Evolutionary conservation across 305 asterid species (phyloP).

Genomic region (Coffea humblotiana): DNA sequence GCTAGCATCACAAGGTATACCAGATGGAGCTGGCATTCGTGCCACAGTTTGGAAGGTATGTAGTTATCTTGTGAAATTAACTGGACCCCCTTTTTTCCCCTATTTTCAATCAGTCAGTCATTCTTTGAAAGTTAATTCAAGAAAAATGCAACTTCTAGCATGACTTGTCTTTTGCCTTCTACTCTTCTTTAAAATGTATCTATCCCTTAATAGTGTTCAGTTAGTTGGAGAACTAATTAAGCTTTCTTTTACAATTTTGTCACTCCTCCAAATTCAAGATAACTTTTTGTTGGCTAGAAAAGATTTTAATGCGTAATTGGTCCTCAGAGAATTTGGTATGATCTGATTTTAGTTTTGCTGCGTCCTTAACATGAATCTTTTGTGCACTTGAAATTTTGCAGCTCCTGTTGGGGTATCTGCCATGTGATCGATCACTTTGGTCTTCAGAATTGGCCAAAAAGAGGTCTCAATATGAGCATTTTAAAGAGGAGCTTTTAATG

Average conservation of each 20-base stretch:
- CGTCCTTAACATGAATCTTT: background rate
- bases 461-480: conserved; percentile 78
- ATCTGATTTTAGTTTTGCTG: background rate
- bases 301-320: background rate
- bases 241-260: background rate
- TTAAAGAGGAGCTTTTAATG: conserved; percentile 91
- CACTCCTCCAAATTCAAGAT: background rate
- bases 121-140: background rate
- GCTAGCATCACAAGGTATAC: conserved; percentile 83
- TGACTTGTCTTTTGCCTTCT: background rate
- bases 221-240: background rate
- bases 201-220: background rate
- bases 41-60: conserved; percentile 92
- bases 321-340: background rate
- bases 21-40: conserved; percentile 91
- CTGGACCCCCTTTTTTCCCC: background rate
- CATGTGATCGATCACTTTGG: conserved; percentile 80
- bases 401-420: conserved; percentile 85
- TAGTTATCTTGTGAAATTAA: background rate
- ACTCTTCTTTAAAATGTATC: background rate
- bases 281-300: background rate
- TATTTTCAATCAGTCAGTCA: background rate
- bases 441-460: conserved; percentile 79
- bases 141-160: background rate
- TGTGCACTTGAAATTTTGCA: conserved; percentile 37